phyloP scores from a whole-genome alignment of 208 protist species.

The Naegleria lovaniensis region DNA sequence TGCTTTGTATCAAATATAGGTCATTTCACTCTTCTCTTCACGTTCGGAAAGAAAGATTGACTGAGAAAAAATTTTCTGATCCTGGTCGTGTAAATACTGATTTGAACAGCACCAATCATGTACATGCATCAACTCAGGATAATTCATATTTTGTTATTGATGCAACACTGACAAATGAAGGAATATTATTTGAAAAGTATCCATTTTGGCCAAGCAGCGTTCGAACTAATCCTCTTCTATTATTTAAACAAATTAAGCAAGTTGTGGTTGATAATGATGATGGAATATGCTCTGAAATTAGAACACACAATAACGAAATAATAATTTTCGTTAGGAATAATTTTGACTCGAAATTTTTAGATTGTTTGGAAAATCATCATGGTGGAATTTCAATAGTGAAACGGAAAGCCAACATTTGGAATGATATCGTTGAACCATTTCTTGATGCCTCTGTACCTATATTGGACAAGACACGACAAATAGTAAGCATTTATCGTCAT shows the following conservation, averaged over 20 bases:
- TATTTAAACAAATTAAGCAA: neutral
- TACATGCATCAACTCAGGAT: too few species aligned
- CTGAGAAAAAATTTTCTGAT: too few species aligned
- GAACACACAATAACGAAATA: neutral
- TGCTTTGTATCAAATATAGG: too few species aligned
- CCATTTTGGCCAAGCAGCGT: neutral
- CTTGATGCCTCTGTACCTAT: neutral
- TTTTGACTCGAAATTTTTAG: neutral
- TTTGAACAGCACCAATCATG: too few species aligned
- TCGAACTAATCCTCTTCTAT: neutral
- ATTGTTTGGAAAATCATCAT: neutral
- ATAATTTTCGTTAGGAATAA: neutral
- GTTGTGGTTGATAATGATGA: neutral
- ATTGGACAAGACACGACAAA: neutral
- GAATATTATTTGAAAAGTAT: neutral
- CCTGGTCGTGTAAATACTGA: too few species aligned
- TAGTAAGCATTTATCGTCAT: neutral
- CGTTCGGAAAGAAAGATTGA: too few species aligned
- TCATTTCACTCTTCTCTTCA: too few species aligned
- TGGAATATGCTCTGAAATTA: neutral
- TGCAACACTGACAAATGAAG: neutral
- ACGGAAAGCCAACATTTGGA: neutral
- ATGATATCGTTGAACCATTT: neutral
- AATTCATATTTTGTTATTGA: neutral
- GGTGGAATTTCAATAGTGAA: neutral